Conservation (phyloP, 108 stramenopile genomes). For the Parietichytrium sp. region DNA sequence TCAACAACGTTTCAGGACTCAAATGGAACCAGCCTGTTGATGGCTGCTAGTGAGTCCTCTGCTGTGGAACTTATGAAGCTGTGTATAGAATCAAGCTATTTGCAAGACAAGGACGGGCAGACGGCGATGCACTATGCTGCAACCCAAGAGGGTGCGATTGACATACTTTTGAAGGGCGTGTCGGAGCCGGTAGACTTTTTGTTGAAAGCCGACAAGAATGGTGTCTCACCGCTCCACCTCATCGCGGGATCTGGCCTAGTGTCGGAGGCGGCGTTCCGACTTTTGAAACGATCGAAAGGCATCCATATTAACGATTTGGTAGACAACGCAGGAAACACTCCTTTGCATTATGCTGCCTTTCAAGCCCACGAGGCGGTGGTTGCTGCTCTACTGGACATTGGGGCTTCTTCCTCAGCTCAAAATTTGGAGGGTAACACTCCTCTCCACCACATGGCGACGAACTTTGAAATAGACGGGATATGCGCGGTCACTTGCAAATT, state of each 20-base stretch:
- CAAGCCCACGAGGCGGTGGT: neutral
- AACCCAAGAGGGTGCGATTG: neutral
- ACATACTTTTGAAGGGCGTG: neutral
- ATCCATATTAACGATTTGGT: neutral
- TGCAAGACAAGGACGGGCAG: neutral
- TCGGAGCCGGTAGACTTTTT: neutral
- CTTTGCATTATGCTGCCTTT: neutral
- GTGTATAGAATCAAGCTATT: neutral
- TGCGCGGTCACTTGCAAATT: neutral
- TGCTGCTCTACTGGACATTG: neutral
- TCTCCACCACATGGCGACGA: neutral
- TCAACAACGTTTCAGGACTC: neutral
- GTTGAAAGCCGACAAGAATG: neutral
- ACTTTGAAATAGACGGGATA: neutral
- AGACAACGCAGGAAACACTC: constrained; percentile 1
- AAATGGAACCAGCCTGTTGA: neutral
- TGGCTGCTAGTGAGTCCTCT: neutral
- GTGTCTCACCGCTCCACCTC: neutral
- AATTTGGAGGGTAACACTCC: neutral
- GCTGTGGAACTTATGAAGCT: constrained; percentile 9
- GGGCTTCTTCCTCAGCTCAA: neutral
- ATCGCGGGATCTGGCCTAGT: neutral
- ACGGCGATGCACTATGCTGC: constrained; percentile 4
- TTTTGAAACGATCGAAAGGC: neutral
- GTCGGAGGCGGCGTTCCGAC: too few species aligned